Conservation (phyloP, 441 rosid species). For the Erodium trifolium region DNA sequence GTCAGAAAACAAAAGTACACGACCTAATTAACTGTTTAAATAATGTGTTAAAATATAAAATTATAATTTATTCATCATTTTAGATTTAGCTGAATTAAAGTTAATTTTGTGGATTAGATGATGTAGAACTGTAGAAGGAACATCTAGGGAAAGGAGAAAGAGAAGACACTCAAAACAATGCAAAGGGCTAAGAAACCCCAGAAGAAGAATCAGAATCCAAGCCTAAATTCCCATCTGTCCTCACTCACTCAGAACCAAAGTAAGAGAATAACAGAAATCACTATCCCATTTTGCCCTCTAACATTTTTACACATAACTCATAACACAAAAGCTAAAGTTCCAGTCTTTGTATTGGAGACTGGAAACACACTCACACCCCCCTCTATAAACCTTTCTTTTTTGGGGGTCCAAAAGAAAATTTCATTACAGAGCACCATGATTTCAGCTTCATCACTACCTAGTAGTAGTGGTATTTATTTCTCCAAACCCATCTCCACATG, state of each 20-base stretch:
- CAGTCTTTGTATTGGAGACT: constrained; percentile 1
- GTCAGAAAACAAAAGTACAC: no score
- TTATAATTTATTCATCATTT: no score
- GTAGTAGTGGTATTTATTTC: background rate
- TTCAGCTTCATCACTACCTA: background rate
- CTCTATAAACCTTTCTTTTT: background rate
- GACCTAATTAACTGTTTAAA: no score
- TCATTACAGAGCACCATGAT: background rate
- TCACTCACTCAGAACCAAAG: background rate
- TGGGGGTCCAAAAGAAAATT: background rate
- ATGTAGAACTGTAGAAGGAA: no score
- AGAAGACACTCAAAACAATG: background rate
- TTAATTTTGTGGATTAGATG: no score
- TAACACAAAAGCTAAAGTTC: background rate
- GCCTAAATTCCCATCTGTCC: background rate
- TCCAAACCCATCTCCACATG: background rate
- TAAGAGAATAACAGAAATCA: background rate
- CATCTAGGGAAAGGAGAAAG: background rate
- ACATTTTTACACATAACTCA: background rate
- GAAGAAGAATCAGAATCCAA: background rate
- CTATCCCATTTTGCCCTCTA: background rate
- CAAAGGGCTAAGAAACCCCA: background rate
- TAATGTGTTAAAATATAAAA: no score
- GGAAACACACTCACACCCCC: background rate
- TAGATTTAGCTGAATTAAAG: no score